Evolutionary conservation across 2,329 filamentous ascomycete genomes (phyloP), one percentile per base, ranked within the genome.

Genomic region (Fusarium sp.): DNA sequence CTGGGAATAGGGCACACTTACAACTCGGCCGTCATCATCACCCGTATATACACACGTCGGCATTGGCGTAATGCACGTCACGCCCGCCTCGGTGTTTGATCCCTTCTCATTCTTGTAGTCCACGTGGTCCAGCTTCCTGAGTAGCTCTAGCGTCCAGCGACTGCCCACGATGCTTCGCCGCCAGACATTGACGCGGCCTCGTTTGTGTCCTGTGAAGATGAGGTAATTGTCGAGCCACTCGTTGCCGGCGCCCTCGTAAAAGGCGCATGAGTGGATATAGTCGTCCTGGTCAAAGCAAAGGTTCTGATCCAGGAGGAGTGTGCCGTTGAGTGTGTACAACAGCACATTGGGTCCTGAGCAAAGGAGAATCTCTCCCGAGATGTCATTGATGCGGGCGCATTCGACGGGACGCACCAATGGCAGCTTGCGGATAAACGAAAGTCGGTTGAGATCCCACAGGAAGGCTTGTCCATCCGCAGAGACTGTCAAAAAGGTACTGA

Each of bases 401-500:
- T 97, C 89, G 2, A 89, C 83, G 1, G 85, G 81, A 6, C 88
- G 85, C 4, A 85, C 84, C 15, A 85, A 79, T 0, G 90, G 90
- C 23, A 95, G 84, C 79, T 90, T 92, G 46, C 94, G 89, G 7
- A 98, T 91, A 75, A 97, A 97, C 55, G 94, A 92, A 12, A 94
- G 88, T 15, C 94, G 90, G 79, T 98, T 99, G 5, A 99, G 86
- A 78, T 98, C 96, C 96, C 96, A 99, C 4, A 98, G 85, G 75
- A 97, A 90, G 11, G 95, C 90, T 40, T 93, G 90, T 0, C 95
- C 95, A 75, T 97, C 94, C 1, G 87, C 87, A 0, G 93, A 95
- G 1, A 93, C 92, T 2, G 94, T 97, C 4, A 98, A 86, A 55
- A 99, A 89, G 0, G 94, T 93, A 76, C 94, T 95, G 79, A 98